A percentile compares a stretch with the other conserved stretches of the same genome.
Evolutionary conservation across 2,329 filamentous ascomycete species (phyloP).

Genomic region (Sarocladium oryzae): DNA sequence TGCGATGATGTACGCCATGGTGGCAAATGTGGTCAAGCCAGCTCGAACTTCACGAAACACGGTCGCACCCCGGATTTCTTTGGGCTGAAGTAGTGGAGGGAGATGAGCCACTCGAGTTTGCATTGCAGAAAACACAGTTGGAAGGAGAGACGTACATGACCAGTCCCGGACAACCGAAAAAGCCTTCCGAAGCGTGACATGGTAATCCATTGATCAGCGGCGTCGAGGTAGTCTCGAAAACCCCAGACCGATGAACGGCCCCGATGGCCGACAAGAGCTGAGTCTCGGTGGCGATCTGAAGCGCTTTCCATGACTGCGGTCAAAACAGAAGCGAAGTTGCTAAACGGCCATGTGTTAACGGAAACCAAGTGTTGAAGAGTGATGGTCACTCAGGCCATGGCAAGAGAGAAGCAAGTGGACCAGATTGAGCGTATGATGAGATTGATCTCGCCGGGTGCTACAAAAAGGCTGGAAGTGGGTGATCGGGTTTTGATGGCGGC

Average conservation of each 20-base stretch:
- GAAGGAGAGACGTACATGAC: constrained; percentile 48
- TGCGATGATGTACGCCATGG: constrained; percentile 82
- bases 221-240: constrained; percentile 29
- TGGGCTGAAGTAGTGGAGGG: too few species aligned
- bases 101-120: too few species aligned
- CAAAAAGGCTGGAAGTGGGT: background rate
- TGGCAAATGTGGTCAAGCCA: constrained; percentile 72
- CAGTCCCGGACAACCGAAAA: constrained; percentile 61
- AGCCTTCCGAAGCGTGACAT: constrained; percentile 47
- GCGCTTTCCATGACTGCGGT: background rate
- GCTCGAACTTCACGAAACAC: constrained; percentile 76
- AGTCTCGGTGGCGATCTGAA: constrained; percentile 4
- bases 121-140: too few species aligned
- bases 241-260: constrained; percentile 24
- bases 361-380: background rate
- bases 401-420: background rate
- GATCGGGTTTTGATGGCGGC: background rate
- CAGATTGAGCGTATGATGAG: background rate
- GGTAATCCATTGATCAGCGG: constrained; percentile 29
- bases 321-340: background rate
- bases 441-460: background rate
- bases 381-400: background rate
- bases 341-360: background rate
- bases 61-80: constrained; percentile 59
- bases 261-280: constrained; percentile 1